Base-by-base conservation (phyloP, 768 basidiomycete species). In the Rhodotorula babjevae region DNA sequence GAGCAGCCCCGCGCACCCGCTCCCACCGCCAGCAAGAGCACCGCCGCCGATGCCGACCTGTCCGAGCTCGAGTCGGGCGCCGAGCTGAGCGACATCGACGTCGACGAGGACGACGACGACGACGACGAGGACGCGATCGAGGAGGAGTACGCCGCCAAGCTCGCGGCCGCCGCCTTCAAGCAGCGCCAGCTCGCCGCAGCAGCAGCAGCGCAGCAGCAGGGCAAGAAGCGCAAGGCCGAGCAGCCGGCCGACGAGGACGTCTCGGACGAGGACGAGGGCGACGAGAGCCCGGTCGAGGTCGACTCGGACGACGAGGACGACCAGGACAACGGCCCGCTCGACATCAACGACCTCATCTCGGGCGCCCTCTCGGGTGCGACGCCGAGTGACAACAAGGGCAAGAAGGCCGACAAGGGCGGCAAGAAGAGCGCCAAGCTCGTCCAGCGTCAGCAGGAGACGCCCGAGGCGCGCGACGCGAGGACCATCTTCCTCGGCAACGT, bases 401-500 rank as follows among this genome's bases (percentile, higher is more conserved):
- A 40, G 82, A 82, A 31, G 81, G 80, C 58, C 70, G 40, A 57
- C 82, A 82, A 31, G 80, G 80, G 58, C 68, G 71, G 23, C 64
- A 76, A 67, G 62, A 71, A 63, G 36, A 65, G 63, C 52, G 81
- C 80, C 67, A 69, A 73, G 74, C 77, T 66, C 50, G 65, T 61
- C 59, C 63, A 63, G 55, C 64, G 65, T 44, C 61, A 65, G 50
- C 62, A 76, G 65, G 94, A 97, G 81, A 90, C 90, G 0, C 80
- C 85, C 27, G 87, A 87, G 67, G 87, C 86, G 71, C 85, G 89
- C 61, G 88, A 96, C 77, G 85, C 85, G 27, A 86, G 95, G 40
- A 97, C 95, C 11, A 84, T 97, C 60, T 99, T 99, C 80, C 83
- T 99, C 23, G 94, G 94, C 7, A 97, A 97, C 79, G 83, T 99